Conservation (phyloP, 371 early-diverging fungal genomes). For the Thermomucor indicae-seudaticae region DNA sequence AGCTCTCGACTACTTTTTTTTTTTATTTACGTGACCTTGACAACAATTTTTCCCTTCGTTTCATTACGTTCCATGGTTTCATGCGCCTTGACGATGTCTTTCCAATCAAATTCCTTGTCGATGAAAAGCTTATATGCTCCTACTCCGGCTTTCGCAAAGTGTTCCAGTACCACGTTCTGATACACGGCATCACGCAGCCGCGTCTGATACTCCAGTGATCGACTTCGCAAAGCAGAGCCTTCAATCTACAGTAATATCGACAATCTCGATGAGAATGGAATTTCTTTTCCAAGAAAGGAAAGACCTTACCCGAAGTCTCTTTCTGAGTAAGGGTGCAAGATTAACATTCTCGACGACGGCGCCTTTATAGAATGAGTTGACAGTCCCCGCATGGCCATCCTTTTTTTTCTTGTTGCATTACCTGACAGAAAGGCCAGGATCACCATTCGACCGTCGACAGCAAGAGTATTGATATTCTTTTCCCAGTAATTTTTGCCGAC, state of each 20-base stretch:
- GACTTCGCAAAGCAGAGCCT: conserved; percentile 68
- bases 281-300: neutral
- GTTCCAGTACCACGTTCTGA: conserved; percentile 40
- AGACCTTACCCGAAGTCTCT: conserved; percentile 54
- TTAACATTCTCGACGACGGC: conserved; percentile 41
- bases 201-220: conserved; percentile 60
- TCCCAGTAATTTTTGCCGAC: conserved; percentile 67
- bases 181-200: conserved; percentile 46
- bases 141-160: conserved; percentile 25
- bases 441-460: conserved; percentile 73
- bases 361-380: conserved; percentile 16
- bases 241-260: conserved; percentile 39
- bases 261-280: neutral
- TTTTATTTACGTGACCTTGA: conserved; percentile 21
- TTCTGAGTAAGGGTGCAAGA: conserved; percentile 53
- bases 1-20: neutral
- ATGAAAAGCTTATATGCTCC: conserved; percentile 52
- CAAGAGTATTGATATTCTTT: conserved; percentile 57
- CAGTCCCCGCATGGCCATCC: neutral
- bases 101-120: conserved; percentile 63
- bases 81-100: conserved; percentile 63
- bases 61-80: conserved; percentile 59
- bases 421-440: conserved; percentile 66
- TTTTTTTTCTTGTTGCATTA: conserved; percentile 4
- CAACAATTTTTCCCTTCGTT: conserved; percentile 60